phyloP scores from a whole-genome alignment of 2,329 filamentous ascomycete genomes.

The Alternaria ethzedia region DNA sequence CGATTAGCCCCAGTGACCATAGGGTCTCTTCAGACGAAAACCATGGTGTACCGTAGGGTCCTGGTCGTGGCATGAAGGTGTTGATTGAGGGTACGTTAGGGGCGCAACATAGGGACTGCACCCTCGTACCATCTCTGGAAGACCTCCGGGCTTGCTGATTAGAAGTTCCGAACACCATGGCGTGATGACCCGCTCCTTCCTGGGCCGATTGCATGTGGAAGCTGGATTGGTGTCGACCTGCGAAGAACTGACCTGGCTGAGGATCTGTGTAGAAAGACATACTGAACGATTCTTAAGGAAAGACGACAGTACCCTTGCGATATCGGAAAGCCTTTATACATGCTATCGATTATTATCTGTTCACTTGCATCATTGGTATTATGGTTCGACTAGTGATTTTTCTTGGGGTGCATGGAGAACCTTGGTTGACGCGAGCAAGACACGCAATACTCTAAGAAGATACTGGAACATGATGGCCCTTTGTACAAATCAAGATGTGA shows the following conservation, averaged over 20 bases:
- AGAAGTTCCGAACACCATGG: not conserved
- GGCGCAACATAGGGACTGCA: not conserved
- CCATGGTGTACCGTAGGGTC: not conserved
- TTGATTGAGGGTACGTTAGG: not conserved
- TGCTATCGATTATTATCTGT: not conserved
- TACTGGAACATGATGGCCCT: not conserved
- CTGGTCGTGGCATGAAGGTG: not conserved
- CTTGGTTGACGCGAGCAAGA: not conserved
- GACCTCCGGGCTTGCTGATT: not conserved
- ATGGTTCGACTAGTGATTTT: not conserved
- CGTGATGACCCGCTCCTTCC: not conserved
- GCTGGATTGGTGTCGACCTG: not conserved
- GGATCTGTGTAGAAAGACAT: not conserved
- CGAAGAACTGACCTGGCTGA: not conserved
- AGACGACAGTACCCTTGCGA: not conserved
- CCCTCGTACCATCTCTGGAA: not conserved
- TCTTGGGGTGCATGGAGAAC: not conserved
- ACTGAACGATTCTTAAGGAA: not conserved
- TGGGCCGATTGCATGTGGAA: not conserved
- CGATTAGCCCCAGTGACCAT: not conserved
- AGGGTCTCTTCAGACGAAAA: not conserved
- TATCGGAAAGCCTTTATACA: not conserved
- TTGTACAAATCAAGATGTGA: not conserved
- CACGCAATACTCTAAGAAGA: not conserved
- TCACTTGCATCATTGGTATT: not conserved